Conservation (phyloP, 768 basidiomycete species). For the Suillus lakei region DNA sequence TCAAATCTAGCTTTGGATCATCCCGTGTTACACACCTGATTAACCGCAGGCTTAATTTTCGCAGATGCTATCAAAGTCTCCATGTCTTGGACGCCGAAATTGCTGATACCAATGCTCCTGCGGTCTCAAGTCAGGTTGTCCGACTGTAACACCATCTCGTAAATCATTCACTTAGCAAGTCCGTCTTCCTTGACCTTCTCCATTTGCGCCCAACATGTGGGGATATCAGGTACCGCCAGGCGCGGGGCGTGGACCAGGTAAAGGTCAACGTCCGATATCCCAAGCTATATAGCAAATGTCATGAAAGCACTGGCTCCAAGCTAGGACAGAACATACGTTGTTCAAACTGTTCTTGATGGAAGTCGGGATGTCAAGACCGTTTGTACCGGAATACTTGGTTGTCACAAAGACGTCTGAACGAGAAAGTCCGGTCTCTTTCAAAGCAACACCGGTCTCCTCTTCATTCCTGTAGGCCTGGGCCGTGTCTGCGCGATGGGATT, state of each 20-base stretch:
- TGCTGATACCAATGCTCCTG: constrained; percentile 77
- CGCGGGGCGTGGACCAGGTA: constrained; percentile 70
- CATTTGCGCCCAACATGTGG: constrained; percentile 66
- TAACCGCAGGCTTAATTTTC: constrained; percentile 66
- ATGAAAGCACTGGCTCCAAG: constrained; percentile 33
- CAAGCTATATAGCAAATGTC: background rate
- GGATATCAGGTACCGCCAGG: constrained; percentile 61
- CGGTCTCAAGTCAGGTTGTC: background rate
- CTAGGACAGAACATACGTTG: constrained; percentile 39
- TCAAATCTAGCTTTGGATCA: constrained; percentile 3
- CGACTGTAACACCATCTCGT: too few relatives aligned
- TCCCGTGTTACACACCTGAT: constrained; percentile 52
- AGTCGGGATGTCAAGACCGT: constrained; percentile 55
- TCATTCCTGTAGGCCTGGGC: constrained; percentile 66
- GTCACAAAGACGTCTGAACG: constrained; percentile 65
- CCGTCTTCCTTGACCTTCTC: constrained; percentile 62
- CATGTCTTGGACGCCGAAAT: constrained; percentile 63
- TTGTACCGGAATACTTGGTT: constrained; percentile 62
- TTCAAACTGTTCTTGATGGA: constrained; percentile 61
- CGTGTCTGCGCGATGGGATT: constrained; percentile 46
- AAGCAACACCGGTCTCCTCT: constrained; percentile 44
- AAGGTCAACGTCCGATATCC: constrained; percentile 55
- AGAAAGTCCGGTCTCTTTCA: constrained; percentile 56
- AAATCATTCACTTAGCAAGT: constrained; percentile 52
- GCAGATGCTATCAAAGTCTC: constrained; percentile 57